These are phyloP conservation scores for Phialophora verrucosa DNA, from an alignment of 2,329 filamentous ascomycete species.

Conservation along the genomic window DNA sequence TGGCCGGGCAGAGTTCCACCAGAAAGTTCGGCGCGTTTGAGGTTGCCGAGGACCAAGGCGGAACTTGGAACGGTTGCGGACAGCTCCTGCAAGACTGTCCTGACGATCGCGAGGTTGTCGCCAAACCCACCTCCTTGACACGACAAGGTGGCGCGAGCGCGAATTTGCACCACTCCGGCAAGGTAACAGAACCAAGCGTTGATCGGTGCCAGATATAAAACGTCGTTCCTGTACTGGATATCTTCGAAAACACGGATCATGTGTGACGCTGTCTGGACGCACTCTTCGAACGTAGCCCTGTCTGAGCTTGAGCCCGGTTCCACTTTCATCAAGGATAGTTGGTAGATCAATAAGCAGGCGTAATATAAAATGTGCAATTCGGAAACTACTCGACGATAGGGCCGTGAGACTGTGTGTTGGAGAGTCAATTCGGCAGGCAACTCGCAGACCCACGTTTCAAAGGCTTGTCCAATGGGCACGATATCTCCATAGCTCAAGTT, in stretches of 20 bases:
- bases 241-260: slow-evolving; percentile 25
- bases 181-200: slow-evolving; percentile 27
- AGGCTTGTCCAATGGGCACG: too few species aligned
- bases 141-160: slow-evolving; percentile 25
- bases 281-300: slow-evolving; percentile 26
- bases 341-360: slow-evolving; percentile 28
- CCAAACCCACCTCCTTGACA: too few species aligned
- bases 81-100: slow-evolving; percentile 24
- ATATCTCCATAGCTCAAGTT: background rate
- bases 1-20: slow-evolving; percentile 5
- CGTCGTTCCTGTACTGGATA: slow-evolving; percentile 26
- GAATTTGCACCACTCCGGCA: slow-evolving; percentile 27
- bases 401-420: too few species aligned
- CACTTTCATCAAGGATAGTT: slow-evolving; percentile 22
- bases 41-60: slow-evolving; percentile 19
- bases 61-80: slow-evolving; percentile 24
- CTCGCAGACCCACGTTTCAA: too few species aligned
- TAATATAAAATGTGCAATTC: slow-evolving; percentile 28
- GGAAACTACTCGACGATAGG: slow-evolving; percentile 24
- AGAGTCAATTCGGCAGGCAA: too few species aligned
- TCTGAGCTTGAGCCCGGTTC: slow-evolving; percentile 19
- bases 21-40: slow-evolving; percentile 24
- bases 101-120: slow-evolving; percentile 6
- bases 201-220: slow-evolving; percentile 25
- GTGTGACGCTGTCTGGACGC: slow-evolving; percentile 23